Conservation (phyloP, 2,329 filamentous ascomycete species). For the Fusarium nygamai region DNA sequence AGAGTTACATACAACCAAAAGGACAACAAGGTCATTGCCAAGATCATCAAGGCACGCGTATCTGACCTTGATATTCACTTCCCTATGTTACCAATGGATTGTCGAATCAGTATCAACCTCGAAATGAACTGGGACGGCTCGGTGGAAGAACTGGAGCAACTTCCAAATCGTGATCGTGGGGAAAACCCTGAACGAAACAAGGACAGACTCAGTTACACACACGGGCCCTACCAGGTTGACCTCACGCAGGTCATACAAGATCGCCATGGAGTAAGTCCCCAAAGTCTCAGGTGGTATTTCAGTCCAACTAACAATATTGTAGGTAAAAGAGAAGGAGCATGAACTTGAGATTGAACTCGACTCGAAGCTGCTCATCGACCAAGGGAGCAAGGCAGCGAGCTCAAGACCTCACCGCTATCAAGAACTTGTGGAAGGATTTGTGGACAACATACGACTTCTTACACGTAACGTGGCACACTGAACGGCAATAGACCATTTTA, state of each 20-base stretch:
- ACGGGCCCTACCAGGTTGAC: constrained; percentile 89
- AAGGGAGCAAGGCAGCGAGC: constrained; percentile 66
- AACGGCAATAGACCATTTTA: background rate
- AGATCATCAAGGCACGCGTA: constrained; percentile 92
- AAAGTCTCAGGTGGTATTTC: background rate
- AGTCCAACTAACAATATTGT: constrained; percentile 13
- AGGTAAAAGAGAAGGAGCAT: constrained; percentile 71
- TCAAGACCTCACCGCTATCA: constrained; percentile 69
- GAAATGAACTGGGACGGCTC: constrained; percentile 88
- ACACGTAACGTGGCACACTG: constrained; percentile 55
- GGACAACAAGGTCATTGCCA: constrained; percentile 74
- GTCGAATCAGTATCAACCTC: constrained; percentile 91
- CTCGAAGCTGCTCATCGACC: constrained; percentile 70
- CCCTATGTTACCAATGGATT: constrained; percentile 82
- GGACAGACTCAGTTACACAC: constrained; percentile 90
- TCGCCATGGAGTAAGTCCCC: constrained; percentile 51
- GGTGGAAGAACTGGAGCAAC: constrained; percentile 63
- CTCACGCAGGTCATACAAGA: constrained; percentile 83
- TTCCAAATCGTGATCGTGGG: constrained; percentile 45
- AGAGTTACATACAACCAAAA: constrained; percentile 82
- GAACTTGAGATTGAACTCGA: constrained; percentile 84
- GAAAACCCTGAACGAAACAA: constrained; percentile 76
- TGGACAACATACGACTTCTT: constrained; percentile 76
- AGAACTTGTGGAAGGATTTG: constrained; percentile 75
- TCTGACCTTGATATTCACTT: constrained; percentile 89